Evolutionary conservation across 2,329 filamentous ascomycete genomes (phyloP).

Genomic region (Didymosphaeria variabile): DNA sequence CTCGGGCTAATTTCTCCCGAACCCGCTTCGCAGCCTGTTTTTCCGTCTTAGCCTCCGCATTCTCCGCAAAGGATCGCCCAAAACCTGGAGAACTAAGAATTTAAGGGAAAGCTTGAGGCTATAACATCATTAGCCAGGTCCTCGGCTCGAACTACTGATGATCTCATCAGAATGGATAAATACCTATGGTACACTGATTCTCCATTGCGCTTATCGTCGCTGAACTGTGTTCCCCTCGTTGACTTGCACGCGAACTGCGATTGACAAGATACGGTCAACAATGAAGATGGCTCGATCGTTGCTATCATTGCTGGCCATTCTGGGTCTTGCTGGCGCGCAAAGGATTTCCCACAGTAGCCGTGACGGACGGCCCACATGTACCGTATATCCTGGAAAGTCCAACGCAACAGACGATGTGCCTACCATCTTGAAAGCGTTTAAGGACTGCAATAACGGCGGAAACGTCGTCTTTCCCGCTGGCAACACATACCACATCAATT

Average conservation of each 20-base stretch:
- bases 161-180: constrained; percentile 1
- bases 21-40: constrained; percentile 1
- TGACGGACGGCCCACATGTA: constrained; percentile 42
- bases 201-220: background rate
- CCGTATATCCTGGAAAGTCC: constrained; percentile 49
- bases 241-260: background rate
- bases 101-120: constrained; percentile 9
- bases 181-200: background rate
- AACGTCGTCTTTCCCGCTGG: constrained; percentile 61
- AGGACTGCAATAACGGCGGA: constrained; percentile 51
- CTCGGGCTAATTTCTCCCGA: constrained; percentile 5
- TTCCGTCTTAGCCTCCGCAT: constrained; percentile 12
- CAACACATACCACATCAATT: constrained; percentile 61
- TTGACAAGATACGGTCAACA: background rate
- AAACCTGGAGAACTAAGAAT: constrained; percentile 2
- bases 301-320: background rate
- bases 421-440: constrained; percentile 53
- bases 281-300: background rate
- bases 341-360: constrained; percentile 19
- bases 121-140: constrained; percentile 1
- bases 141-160: background rate
- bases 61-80: constrained; percentile 12
- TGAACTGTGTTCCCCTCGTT: background rate
- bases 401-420: constrained; percentile 52
- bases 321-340: constrained; percentile 2